Percentiles rank a stretch among this genome's conserved stretches.
phyloP scores from a whole-genome alignment of 2,329 filamentous ascomycete genomes.

The Lecanicillium sp. region DNA sequence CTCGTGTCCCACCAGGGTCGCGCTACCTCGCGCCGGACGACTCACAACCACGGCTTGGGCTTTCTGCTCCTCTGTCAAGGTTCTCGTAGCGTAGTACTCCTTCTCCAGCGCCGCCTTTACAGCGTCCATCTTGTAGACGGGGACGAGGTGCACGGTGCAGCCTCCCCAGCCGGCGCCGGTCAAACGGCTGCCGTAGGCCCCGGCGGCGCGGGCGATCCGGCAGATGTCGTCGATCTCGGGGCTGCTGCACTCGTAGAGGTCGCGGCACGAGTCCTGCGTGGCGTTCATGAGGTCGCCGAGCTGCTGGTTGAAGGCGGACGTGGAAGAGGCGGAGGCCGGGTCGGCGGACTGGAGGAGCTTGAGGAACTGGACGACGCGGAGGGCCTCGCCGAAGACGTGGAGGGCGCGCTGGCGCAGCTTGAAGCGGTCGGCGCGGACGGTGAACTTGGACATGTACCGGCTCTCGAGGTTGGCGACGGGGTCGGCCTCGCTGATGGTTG shows the following conservation, averaged over 20 bases:
- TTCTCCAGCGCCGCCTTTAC: slow-evolving; percentile 72
- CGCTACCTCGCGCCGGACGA: slow-evolving; percentile 72
- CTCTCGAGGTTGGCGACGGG: slow-evolving; percentile 47
- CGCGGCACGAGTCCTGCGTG: slow-evolving; percentile 81
- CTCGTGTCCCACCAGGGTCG: slow-evolving; percentile 18
- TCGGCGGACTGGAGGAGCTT: slow-evolving; percentile 58
- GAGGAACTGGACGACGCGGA: slow-evolving; percentile 79
- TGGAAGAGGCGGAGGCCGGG: slow-evolving; percentile 40
- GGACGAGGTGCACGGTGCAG: slow-evolving; percentile 89
- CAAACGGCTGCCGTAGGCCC: slow-evolving; percentile 76
- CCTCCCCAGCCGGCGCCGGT: slow-evolving; percentile 97
- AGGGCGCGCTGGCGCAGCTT: slow-evolving; percentile 80
- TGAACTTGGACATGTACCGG: slow-evolving; percentile 80
- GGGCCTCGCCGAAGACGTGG: slow-evolving; percentile 86
- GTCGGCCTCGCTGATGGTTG: not conserved
- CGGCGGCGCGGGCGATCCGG: slow-evolving; percentile 67
- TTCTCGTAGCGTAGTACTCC: slow-evolving; percentile 72
- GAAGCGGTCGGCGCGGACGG: slow-evolving; percentile 81
- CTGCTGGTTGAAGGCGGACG: slow-evolving; percentile 54
- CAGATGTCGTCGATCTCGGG: slow-evolving; percentile 90
- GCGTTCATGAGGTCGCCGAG: slow-evolving; percentile 83
- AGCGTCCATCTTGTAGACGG: slow-evolving; percentile 70
- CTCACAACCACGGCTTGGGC: slow-evolving; percentile 81
- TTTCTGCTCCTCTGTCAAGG: slow-evolving; percentile 63
- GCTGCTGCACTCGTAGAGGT: slow-evolving; percentile 86